phyloP scores from a whole-genome alignment of 352 stramenopile species.

The Phytopythium delawarense region DNA sequence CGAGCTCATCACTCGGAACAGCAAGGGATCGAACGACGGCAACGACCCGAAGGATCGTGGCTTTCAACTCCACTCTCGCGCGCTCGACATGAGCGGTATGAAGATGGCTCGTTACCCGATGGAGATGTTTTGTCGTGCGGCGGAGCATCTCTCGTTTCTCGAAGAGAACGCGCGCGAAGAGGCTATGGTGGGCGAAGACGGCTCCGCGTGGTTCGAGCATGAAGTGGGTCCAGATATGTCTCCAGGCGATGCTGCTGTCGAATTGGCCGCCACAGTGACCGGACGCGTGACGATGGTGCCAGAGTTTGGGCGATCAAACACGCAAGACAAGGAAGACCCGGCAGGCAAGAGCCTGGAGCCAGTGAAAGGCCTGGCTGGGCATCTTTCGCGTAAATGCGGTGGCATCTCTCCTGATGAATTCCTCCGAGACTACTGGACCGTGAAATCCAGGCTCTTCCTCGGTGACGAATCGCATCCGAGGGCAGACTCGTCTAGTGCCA shows the following conservation, averaged over 20 bases:
- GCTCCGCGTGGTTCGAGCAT: constrained; percentile 47
- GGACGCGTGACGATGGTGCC: constrained; percentile 35
- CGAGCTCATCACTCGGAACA: constrained; percentile 61
- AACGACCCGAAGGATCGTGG: constrained; percentile 65
- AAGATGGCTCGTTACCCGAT: constrained; percentile 62
- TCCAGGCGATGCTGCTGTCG: constrained; percentile 41
- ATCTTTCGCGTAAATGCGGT: constrained; percentile 46
- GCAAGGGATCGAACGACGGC: constrained; percentile 30
- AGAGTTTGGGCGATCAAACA: constrained; percentile 27
- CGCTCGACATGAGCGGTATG: constrained; percentile 69
- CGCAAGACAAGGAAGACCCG: constrained; percentile 3
- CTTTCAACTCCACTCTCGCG: constrained; percentile 65
- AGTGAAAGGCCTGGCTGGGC: constrained; percentile 67
- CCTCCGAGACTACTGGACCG: constrained; percentile 64
- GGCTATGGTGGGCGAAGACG: constrained; percentile 28
- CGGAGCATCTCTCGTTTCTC: constrained; percentile 67
- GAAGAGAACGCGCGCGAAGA: constrained; percentile 69
- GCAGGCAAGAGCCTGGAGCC: constrained; percentile 31
- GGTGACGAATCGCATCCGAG: constrained; percentile 3
- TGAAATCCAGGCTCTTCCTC: constrained; percentile 47
- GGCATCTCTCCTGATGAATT: constrained; percentile 62
- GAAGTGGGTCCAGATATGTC: constrained; percentile 53
- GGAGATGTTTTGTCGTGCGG: constrained; percentile 63
- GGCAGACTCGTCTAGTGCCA: constrained; percentile 11
- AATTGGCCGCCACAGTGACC: constrained; percentile 53